phyloP scores from a whole-genome alignment of 176 grass and related monocot species.

The Zoysia pacifica region DNA sequence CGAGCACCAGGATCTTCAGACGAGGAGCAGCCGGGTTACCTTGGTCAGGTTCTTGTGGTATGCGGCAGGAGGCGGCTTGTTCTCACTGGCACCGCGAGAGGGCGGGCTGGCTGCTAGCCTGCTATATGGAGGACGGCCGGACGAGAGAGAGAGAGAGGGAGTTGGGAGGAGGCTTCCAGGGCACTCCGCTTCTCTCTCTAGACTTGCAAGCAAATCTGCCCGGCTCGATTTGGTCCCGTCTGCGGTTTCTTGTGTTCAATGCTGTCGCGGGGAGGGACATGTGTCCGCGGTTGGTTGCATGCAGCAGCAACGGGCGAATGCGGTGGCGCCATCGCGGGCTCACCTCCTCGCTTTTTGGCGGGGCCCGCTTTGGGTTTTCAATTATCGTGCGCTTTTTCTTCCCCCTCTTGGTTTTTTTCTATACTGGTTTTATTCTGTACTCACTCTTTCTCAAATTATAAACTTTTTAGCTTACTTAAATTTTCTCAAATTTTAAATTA shows the following conservation, averaged over 20 bases:
- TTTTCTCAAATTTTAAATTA: no score
- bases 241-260: slow-evolving; percentile 20
- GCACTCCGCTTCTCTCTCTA: neutral
- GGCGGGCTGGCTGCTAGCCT: neutral
- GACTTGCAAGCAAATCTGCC: neutral
- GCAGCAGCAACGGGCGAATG: slow-evolving; percentile 37
- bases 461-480: no score
- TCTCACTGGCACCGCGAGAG: neutral
- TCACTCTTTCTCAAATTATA: no score
- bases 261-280: slow-evolving; percentile 30
- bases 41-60: no score
- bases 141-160: neutral
- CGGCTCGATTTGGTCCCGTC: slow-evolving; percentile 12
- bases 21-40: no score
- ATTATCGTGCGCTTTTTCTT: no score
- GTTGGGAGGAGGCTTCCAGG: neutral
- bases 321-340: slow-evolving; percentile 41
- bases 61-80: no score
- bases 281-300: slow-evolving; percentile 53
- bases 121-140: slow-evolving; percentile 13
- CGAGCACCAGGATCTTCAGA: no score
- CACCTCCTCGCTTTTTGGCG: neutral
- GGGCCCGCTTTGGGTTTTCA: neutral
- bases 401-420: no score
- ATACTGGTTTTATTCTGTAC: no score